phyloP scores from a whole-genome alignment of 2,329 filamentous ascomycete species.

The Diaporthe vaccinii region DNA sequence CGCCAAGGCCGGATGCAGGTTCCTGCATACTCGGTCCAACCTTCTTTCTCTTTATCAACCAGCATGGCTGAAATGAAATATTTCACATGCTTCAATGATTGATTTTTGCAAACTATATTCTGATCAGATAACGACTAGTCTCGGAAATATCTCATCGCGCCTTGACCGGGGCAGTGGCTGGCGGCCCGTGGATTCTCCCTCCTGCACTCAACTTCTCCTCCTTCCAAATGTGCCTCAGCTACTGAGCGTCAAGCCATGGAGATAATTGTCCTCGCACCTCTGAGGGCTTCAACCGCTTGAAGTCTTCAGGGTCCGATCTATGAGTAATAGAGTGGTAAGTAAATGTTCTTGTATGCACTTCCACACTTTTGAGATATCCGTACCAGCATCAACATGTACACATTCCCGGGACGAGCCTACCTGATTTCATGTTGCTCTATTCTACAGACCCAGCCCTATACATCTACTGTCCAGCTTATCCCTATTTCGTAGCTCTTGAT shows the following conservation, averaged over 20 bases:
- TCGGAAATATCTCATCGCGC: background rate
- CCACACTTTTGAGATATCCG: no score
- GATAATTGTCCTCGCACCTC: background rate
- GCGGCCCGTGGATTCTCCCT: background rate
- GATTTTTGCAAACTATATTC: background rate
- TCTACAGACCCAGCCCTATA: background rate
- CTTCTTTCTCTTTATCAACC: background rate
- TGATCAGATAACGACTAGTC: background rate
- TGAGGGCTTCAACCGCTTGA: background rate
- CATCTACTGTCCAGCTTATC: background rate
- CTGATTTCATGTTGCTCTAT: background rate
- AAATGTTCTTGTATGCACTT: background rate
- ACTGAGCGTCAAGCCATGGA: background rate
- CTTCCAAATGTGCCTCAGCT: background rate
- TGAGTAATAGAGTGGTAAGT: background rate
- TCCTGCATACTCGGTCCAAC: background rate
- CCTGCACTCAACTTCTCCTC: background rate
- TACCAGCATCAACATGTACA: background rate
- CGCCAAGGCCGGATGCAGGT: constrained; percentile 6
- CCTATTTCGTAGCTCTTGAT: background rate
- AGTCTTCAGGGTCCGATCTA: background rate
- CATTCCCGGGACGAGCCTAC: background rate
- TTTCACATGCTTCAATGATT: constrained; percentile 20
- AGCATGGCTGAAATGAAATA: background rate
- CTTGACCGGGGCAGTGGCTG: background rate